These are phyloP conservation scores for Cadophora sp. DNA, from an alignment of 2,329 filamentous ascomycete genomes.

Conservation along the genomic window DNA sequence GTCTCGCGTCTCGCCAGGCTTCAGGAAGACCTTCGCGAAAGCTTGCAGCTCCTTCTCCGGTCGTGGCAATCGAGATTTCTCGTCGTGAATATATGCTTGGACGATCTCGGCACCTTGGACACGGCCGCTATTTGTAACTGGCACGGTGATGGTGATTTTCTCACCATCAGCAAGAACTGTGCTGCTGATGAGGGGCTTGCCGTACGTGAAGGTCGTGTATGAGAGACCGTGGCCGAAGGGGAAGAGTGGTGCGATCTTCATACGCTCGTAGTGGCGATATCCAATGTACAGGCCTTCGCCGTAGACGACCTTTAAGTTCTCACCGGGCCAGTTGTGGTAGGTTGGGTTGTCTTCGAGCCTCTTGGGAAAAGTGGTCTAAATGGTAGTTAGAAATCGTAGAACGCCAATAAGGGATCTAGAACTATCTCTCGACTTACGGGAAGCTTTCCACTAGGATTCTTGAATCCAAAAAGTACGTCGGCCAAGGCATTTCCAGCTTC, in stretches of 20 bases:
- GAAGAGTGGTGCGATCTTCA: constrained; percentile 66
- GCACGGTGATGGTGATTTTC: constrained; percentile 48
- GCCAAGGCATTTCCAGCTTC: constrained; percentile 73
- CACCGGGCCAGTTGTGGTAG: constrained; percentile 75
- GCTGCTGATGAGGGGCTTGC: constrained; percentile 57
- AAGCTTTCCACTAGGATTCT: constrained; percentile 72
- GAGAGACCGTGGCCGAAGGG: constrained; percentile 77
- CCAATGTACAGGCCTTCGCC: constrained; percentile 77
- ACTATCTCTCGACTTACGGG: constrained; percentile 47
- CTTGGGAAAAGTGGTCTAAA: constrained; percentile 68
- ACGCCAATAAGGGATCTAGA: constrained; percentile 15
- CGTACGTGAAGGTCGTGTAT: constrained; percentile 74
- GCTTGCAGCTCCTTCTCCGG: constrained; percentile 75
- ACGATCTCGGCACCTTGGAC: constrained; percentile 67
- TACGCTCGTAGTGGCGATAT: constrained; percentile 74
- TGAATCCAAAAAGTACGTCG: constrained; percentile 68
- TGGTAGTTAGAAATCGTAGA: constrained; percentile 12
- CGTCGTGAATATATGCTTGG: constrained; percentile 71
- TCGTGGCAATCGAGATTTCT: constrained; percentile 65
- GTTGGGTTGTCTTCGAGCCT: constrained; percentile 70
- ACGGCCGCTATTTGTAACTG: constrained; percentile 65
- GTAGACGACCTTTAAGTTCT: constrained; percentile 72
- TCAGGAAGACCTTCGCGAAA: constrained; percentile 69
- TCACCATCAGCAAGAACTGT: constrained; percentile 49
- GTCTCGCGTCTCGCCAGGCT: constrained; percentile 55